Base-by-base conservation (phyloP, 2,329 filamentous ascomycete genomes). In the Penicillium verrucosum region DNA sequence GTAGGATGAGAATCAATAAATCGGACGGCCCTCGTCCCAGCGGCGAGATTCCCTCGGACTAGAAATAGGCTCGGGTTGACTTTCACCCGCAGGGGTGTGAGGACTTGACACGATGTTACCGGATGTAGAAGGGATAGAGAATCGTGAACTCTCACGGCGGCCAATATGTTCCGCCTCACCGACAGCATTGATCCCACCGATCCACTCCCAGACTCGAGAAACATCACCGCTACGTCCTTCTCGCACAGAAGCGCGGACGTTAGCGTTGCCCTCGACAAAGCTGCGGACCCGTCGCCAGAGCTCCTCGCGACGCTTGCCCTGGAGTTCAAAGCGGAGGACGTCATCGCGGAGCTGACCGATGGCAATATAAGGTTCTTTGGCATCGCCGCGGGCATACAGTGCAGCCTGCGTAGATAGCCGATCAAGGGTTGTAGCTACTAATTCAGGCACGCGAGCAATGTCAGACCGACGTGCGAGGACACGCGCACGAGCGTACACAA, bases 241-340 rank as follows among this genome's bases (percentile, higher is more conserved):
- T 75, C 82, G 89, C 78, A 79, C 92, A 77, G 82, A 92, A 75
- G 76, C 90, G 41, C 94, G 84, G 16, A 99, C 89, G 69, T 99
- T 99, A 58, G 90, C 89, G 73, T 99, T 99, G 73, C 87, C 87
- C 75, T 99, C 94, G 0, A 99, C 92, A 51, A 97, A 88, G 50
- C 81, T 84, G 64, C 86, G 84, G 21, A 99, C 94, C 48, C 85
- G 85, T 61, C 86, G 82, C 94, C 95, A 99, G 49, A 99, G 80
- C 54, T 85, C 84, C 69, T 94, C 89, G 37, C 94, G 83, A 65
- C 92, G 85, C 9, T 82, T 81, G 21, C 92, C 81, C 4, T 84
- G 88, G 72, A 97, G 90, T 59, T 96, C 87, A 29, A 88, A 85
- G 21, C 93, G 82, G 38, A 99, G 80, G 3, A 99, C 88, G 69